A percentile compares a stretch with the other conserved stretches of the same genome.
Conservation (phyloP, 2,329 filamentous ascomycete species). For the Hymenoscyphus salicellus region DNA sequence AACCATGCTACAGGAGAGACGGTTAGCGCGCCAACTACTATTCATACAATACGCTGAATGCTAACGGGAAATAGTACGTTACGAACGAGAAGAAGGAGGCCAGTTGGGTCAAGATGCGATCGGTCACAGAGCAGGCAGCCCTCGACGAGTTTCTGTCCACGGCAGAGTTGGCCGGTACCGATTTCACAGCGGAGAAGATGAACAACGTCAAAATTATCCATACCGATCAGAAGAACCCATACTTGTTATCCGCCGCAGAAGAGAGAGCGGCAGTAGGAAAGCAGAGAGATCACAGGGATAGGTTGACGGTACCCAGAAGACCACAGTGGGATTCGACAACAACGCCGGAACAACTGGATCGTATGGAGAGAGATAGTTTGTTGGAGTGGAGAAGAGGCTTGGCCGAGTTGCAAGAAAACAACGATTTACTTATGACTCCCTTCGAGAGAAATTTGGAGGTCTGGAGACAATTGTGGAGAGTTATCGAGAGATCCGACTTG, state of each 20-base stretch:
- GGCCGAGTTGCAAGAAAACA: slow-evolving; percentile 88
- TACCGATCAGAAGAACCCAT: slow-evolving; percentile 92
- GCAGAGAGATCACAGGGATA: slow-evolving; percentile 74
- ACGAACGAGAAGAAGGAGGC: slow-evolving; percentile 89
- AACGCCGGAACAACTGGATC: slow-evolving; percentile 77
- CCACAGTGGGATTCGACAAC: slow-evolving; percentile 86
- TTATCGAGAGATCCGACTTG: slow-evolving; percentile 93
- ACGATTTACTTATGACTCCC: slow-evolving; percentile 93
- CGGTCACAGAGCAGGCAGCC: slow-evolving; percentile 92
- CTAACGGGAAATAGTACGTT: slow-evolving; percentile 62
- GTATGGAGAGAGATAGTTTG: slow-evolving; percentile 73
- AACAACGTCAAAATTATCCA: slow-evolving; percentile 99
- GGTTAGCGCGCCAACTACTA: slow-evolving; percentile 39
- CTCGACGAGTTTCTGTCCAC: slow-evolving; percentile 96
- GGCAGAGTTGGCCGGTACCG: slow-evolving; percentile 93
- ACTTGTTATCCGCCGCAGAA: slow-evolving; percentile 79
- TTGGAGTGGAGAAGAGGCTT: slow-evolving; percentile 85
- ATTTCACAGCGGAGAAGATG: slow-evolving; percentile 98
- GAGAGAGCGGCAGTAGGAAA: slow-evolving; percentile 76
- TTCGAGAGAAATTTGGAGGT: slow-evolving; percentile 97
- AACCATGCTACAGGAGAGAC: slow-evolving; percentile 78
- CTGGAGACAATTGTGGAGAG: slow-evolving; percentile 96
- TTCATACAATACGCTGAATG: not conserved
- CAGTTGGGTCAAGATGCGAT: slow-evolving; percentile 98
- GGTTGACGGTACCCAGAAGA: slow-evolving; percentile 83